A percentile compares a stretch with the other conserved stretches of the same genome.
Evolutionary conservation across 2,329 filamentous ascomycete genomes (phyloP).

Genomic region (Trichoderma sp.): DNA sequence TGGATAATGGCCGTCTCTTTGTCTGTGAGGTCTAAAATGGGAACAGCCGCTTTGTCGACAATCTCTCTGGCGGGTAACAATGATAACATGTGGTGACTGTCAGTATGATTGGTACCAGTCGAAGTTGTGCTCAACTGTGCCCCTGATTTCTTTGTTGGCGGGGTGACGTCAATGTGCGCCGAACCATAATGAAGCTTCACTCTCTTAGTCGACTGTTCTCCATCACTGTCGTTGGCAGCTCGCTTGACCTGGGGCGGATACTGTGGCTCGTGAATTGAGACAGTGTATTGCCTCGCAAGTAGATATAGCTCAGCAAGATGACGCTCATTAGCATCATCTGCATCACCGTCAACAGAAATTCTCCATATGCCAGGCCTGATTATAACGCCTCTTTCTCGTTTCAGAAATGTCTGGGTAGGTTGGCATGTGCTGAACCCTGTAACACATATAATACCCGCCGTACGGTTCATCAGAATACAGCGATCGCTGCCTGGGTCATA

Average conservation of each 20-base stretch:
- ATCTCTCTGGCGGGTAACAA: not conserved
- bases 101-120: not conserved
- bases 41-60: not conserved
- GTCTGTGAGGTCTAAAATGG: constrained; percentile 4
- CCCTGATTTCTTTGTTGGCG: not conserved
- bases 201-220: not conserved
- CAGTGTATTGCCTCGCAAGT: not conserved
- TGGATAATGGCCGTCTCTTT: not conserved
- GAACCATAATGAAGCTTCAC: not conserved
- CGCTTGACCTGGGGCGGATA: not conserved
- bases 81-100: not conserved
- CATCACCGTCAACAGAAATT: not conserved
- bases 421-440: no score
- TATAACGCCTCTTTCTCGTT: not conserved
- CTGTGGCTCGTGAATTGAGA: not conserved
- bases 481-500: not conserved
- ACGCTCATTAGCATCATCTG: not conserved
- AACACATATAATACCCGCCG: no score
- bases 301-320: constrained; percentile 3
- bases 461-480: not conserved
- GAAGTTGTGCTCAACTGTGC: not conserved
- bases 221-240: not conserved
- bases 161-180: not conserved
- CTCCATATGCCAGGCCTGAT: constrained; percentile 10
- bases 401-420: no score